Percentiles rank a stretch among this genome's conserved stretches.
phyloP scores from a whole-genome alignment of 805 yeast genomes.

The Ogataea nakhonphanomensis region DNA sequence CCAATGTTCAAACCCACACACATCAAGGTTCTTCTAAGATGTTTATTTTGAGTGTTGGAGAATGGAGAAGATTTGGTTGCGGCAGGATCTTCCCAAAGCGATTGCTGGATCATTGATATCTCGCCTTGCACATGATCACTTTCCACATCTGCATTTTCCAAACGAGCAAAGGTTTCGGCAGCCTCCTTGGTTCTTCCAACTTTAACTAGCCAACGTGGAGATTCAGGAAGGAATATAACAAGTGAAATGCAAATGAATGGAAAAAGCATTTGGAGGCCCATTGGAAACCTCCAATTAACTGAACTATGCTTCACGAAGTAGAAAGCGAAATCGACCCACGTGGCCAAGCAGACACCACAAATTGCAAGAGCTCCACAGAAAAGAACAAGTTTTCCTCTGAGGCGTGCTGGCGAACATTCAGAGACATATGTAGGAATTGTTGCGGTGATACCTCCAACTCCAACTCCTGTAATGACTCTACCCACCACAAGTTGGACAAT shows the following conservation, averaged over 20 bases:
- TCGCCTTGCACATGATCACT: constrained; percentile 5
- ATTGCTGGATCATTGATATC: not conserved
- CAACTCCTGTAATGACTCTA: constrained; percentile 57
- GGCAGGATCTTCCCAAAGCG: not conserved
- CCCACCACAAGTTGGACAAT: not conserved
- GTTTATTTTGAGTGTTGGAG: not conserved
- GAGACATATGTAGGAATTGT: constrained; percentile 64
- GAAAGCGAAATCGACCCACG: not conserved
- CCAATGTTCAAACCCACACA: constrained; percentile 1
- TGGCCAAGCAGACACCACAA: constrained; percentile 37
- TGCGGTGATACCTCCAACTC: constrained; percentile 61
- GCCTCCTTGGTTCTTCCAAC: constrained; percentile 45
- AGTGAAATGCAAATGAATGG: constrained; percentile 37
- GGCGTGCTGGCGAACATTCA: constrained; percentile 57
- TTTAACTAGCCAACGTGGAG: constrained; percentile 10
- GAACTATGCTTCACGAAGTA: constrained; percentile 15
- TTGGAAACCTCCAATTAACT: constrained; percentile 40
- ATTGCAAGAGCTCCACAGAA: constrained; percentile 37
- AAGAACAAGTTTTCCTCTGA: constrained; percentile 45
- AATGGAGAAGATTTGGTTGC: not conserved
- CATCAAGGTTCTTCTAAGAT: constrained; percentile 2
- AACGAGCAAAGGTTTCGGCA: constrained; percentile 36
- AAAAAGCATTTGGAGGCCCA: constrained; percentile 46
- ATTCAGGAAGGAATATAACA: not conserved
- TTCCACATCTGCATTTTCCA: constrained; percentile 24